Conservation (phyloP, 2,329 filamentous ascomycete species). For the Cyanodermella asteris region DNA sequence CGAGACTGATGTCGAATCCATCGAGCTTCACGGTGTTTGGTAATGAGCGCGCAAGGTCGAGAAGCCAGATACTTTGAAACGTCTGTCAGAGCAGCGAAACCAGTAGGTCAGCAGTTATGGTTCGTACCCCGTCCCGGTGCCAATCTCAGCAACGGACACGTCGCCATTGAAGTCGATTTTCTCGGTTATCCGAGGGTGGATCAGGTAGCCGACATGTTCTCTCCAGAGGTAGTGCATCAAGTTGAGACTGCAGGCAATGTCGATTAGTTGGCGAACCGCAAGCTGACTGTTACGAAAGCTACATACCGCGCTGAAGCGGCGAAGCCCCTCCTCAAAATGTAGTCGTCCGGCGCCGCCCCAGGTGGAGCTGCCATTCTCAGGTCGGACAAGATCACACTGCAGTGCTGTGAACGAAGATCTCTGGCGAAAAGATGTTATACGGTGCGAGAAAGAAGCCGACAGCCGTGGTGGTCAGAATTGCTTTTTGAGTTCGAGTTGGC, state of each 20-base stretch:
- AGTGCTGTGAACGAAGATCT: no score
- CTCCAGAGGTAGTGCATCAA: constrained; percentile 14
- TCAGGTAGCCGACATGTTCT: constrained; percentile 9
- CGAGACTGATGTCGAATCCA: constrained; percentile 4
- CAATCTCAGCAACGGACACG: constrained; percentile 4
- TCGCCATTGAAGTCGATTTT: constrained; percentile 1
- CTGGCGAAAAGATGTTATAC: no score
- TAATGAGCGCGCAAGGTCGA: constrained; percentile 1
- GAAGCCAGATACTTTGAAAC: constrained; percentile 5
- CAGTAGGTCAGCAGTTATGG: not conserved
- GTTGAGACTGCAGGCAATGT: constrained; percentile 5
- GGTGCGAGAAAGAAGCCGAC: no score
- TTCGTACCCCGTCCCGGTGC: constrained; percentile 5
- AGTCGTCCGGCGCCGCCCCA: no score
- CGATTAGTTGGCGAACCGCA: not conserved
- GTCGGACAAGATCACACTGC: no score
- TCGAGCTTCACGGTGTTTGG: constrained; percentile 2
- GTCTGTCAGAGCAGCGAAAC: not conserved
- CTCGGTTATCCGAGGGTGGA: constrained; percentile 13
- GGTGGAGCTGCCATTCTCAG: no score
- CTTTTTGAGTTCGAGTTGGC: no score
- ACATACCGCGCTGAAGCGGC: constrained; percentile 2
- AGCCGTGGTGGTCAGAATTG: no score
- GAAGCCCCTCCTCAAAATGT: not conserved
- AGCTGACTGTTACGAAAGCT: no score